phyloP scores from a whole-genome alignment of 2,329 filamentous ascomycete species.

The Pestalotiopsis sp. region DNA sequence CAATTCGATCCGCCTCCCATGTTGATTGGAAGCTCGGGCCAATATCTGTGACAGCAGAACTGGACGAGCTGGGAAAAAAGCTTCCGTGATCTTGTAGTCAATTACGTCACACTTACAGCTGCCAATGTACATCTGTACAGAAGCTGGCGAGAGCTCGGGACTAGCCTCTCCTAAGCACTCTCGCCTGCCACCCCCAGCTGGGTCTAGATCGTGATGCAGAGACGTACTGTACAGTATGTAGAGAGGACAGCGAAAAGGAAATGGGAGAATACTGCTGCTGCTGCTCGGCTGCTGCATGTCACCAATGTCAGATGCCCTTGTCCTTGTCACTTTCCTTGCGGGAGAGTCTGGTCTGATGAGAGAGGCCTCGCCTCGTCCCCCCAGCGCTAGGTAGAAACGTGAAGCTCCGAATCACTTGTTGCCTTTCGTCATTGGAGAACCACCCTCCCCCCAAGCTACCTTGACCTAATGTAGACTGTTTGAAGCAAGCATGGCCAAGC shows the following conservation, averaged over 20 bases:
- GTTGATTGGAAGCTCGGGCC: not conserved
- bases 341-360: not conserved
- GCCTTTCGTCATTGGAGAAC: conserved; percentile 12
- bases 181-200: not conserved
- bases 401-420: conserved; percentile 8
- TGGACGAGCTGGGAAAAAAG: not conserved
- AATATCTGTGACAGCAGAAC: not conserved
- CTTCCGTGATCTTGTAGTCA: conserved; percentile 9
- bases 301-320: not conserved
- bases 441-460: not conserved
- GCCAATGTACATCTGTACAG: not conserved
- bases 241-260: not conserved
- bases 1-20: not conserved
- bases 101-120: conserved; percentile 14
- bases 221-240: too few species aligned
- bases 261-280: not conserved
- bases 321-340: not conserved
- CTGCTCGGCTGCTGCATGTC: not conserved
- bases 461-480: not conserved
- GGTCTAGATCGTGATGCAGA: conserved; percentile 5
- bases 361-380: not conserved
- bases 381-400: not conserved
- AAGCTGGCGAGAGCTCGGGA: not conserved
- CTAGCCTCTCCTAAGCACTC: not conserved
- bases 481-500: not conserved